Evolutionary conservation across 1,284 basidiomycete species (phyloP).

Genomic region (Ustilago sp.): DNA sequence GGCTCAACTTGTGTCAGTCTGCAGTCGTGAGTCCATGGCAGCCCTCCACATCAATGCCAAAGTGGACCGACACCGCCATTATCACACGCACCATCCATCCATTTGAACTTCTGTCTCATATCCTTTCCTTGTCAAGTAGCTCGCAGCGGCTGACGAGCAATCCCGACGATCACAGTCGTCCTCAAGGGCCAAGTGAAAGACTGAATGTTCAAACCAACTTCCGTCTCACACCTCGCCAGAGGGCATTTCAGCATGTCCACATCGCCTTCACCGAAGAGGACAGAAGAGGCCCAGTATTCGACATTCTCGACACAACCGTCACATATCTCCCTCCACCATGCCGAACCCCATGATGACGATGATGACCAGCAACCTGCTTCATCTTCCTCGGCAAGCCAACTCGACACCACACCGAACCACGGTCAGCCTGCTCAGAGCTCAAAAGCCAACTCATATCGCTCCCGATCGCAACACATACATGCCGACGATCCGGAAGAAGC

Average conservation of each 20-base stretch:
- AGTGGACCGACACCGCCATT: background rate
- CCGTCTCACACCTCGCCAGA: background rate
- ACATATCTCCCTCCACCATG: slow-evolving; percentile 18
- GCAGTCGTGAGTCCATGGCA: background rate
- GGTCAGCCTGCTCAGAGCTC: slow-evolving; percentile 6
- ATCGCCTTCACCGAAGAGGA: slow-evolving; percentile 2
- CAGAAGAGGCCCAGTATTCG: slow-evolving; percentile 4
- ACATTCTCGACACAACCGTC: slow-evolving; percentile 29
- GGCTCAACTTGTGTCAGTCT: slow-evolving; percentile 5
- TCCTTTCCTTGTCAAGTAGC: background rate
- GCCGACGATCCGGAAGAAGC: slow-evolving; percentile 50
- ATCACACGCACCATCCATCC: background rate
- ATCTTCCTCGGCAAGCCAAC: background rate
- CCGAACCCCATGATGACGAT: background rate
- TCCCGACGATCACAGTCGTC: background rate
- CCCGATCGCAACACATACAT: slow-evolving; percentile 7
- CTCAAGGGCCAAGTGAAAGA: background rate
- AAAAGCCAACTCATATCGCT: background rate
- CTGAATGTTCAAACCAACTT: background rate
- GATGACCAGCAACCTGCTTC: background rate
- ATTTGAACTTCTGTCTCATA: background rate
- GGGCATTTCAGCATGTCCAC: slow-evolving; percentile 6
- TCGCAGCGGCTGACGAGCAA: background rate
- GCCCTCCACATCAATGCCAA: background rate
- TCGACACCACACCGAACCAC: background rate